Evolutionary conservation across 2,329 filamentous ascomycete genomes (phyloP).

Genomic region (Colletotrichum sidae): DNA sequence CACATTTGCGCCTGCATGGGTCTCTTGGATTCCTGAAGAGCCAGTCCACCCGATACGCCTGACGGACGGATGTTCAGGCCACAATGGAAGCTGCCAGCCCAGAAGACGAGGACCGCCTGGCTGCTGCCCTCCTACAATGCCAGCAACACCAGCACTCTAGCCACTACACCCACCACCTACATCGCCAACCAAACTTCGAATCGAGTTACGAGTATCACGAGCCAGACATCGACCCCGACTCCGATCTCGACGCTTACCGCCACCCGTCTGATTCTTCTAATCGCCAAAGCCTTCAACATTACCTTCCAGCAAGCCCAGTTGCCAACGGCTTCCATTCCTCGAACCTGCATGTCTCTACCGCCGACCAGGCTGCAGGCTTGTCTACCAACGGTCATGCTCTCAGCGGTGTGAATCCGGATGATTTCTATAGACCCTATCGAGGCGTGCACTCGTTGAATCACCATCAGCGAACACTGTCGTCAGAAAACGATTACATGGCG

Average conservation of each 20-base stretch:
- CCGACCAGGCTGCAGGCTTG: conserved; percentile 41
- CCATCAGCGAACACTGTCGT: conserved; percentile 38
- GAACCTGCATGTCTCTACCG: conserved; percentile 36
- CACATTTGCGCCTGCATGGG: conserved; percentile 52
- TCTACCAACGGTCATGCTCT: conserved; percentile 49
- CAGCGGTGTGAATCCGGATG: conserved; percentile 62
- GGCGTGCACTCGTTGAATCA: conserved; percentile 50
- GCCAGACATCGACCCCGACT: conserved; percentile 43
- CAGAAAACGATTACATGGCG: conserved; percentile 51
- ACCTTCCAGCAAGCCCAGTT: conserved; percentile 40
- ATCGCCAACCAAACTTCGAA: conserved; percentile 41
- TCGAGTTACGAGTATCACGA: conserved; percentile 43
- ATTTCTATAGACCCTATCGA: conserved; percentile 66
- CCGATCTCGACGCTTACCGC: conserved; percentile 42
- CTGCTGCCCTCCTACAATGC: conserved; percentile 42
- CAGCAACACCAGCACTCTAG: conserved; percentile 46
- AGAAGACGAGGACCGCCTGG: conserved; percentile 55
- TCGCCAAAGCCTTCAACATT: conserved; percentile 39
- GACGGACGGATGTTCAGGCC: conserved; percentile 55
- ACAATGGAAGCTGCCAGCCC: conserved; percentile 62
- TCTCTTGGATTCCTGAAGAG: conserved; percentile 54
- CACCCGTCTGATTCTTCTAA: conserved; percentile 38
- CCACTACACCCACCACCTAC: conserved; percentile 42
- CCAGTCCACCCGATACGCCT: conserved; percentile 55
- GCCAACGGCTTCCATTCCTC: conserved; percentile 36